Evolutionary conservation across 192 early-diverging fungal genomes (phyloP).

Genomic region (Coemansia sp.): DNA sequence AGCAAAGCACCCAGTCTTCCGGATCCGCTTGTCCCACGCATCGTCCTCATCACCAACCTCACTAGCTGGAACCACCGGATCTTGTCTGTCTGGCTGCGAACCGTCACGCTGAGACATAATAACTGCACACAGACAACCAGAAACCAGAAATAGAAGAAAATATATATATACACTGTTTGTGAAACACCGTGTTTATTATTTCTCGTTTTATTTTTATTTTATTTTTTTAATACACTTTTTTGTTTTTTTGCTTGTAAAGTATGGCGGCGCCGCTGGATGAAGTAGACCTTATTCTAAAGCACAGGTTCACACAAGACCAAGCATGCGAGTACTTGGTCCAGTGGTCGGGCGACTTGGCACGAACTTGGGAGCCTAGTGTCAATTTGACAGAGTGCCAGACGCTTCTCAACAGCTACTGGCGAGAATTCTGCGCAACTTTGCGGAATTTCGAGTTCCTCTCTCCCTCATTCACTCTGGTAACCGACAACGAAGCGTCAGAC

Average conservation of each 20-base stretch:
- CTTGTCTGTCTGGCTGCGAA: neutral
- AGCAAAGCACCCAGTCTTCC: conserved; percentile 73
- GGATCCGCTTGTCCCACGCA: conserved; percentile 78
- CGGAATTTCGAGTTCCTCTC: conserved; percentile 2
- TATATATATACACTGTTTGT: too few relatives aligned
- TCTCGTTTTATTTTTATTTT: too few relatives aligned
- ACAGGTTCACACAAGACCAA: conserved; percentile 12
- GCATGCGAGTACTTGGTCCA: conserved; percentile 37
- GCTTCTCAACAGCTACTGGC: conserved; percentile 22
- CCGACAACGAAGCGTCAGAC: neutral
- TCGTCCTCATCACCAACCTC: conserved; percentile 71
- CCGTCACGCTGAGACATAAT: too few relatives aligned
- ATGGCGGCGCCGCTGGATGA: conserved; percentile 7
- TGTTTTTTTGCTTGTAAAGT: too few relatives aligned
- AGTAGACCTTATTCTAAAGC: conserved; percentile 15
- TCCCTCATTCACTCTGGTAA: neutral
- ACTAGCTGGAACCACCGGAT: neutral
- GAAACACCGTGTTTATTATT: too few relatives aligned
- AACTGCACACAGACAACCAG: too few relatives aligned
- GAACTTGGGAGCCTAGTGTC: conserved; percentile 28
- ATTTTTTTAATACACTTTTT: too few relatives aligned
- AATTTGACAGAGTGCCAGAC: conserved; percentile 21
- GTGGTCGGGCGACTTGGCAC: conserved; percentile 28
- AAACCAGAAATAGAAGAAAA: too few relatives aligned
- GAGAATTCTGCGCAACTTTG: neutral